These are phyloP conservation scores for Saccharomycopsis malanga DNA, from an alignment of 805 yeast species.

Conservation along the genomic window DNA sequence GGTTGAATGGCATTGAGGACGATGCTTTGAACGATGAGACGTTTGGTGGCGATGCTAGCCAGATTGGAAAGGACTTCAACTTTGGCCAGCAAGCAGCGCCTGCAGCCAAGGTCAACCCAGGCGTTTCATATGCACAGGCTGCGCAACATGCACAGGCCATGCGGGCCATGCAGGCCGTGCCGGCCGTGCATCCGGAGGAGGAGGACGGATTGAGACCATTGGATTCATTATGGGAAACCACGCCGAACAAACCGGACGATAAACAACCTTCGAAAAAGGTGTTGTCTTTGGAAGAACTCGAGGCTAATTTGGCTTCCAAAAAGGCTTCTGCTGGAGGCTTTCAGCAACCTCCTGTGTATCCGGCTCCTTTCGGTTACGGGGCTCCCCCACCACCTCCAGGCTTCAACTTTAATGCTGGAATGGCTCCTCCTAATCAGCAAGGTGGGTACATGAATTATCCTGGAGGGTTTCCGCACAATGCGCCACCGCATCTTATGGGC, in stretches of 20 bases:
- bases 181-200: constrained; percentile 28
- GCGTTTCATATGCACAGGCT: constrained; percentile 38
- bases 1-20: constrained; percentile 56
- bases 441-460: not conserved
- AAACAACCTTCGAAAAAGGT: constrained; percentile 32
- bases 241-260: constrained; percentile 21
- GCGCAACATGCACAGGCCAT: no score
- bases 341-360: constrained; percentile 23
- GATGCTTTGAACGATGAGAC: constrained; percentile 80
- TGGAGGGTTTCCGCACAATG: not conserved
- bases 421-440: not conserved
- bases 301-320: constrained; percentile 49
- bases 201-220: constrained; percentile 53
- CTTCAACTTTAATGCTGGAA: constrained; percentile 1
- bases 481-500: not conserved
- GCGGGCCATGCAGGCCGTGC: constrained; percentile 37
- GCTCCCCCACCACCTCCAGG: constrained; percentile 23
- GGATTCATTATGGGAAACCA: constrained; percentile 61
- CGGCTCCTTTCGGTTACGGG: constrained; percentile 14
- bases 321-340: constrained; percentile 19
- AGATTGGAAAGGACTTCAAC: constrained; percentile 55
- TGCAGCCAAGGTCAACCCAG: constrained; percentile 26
- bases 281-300: constrained; percentile 76
- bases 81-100: constrained; percentile 38
- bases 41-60: constrained; percentile 49